phyloP scores from a whole-genome alignment of 169 alveolate species.

The Cryptosporidium canis region DNA sequence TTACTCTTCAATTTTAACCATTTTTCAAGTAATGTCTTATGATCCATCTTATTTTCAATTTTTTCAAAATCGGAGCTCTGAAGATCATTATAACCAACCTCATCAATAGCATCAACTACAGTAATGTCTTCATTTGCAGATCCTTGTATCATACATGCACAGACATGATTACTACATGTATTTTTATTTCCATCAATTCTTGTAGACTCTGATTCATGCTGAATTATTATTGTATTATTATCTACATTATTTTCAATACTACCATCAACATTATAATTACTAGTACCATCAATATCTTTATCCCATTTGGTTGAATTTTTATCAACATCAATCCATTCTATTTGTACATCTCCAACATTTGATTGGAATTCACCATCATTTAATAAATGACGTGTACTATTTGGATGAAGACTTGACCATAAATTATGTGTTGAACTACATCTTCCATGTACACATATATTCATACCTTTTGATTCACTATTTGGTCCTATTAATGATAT shows the following conservation, averaged over 20 bases:
- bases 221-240: not conserved
- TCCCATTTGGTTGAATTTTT: not conserved
- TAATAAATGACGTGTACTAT: constrained; percentile 13
- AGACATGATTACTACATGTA: not conserved
- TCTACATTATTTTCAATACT: not conserved
- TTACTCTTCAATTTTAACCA: constrained; percentile 16
- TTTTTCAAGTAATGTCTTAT: not conserved
- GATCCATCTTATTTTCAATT: not conserved
- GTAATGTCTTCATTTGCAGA: constrained; percentile 37
- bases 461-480: not conserved
- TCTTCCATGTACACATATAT: constrained; percentile 21
- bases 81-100: not conserved
- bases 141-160: constrained; percentile 23
- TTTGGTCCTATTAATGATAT: not conserved
- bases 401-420: constrained; percentile 17
- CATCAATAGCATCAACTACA: not conserved
- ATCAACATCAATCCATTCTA: constrained; percentile 34
- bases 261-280: constrained; percentile 6
- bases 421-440: constrained; percentile 1
- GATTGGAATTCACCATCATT: not conserved
- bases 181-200: not conserved
- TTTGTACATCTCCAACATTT: not conserved
- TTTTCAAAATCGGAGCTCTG: not conserved
- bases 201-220: not conserved
- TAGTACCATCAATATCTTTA: not conserved